Evolutionary conservation across 345 rosid species (phyloP), one percentile per base, ranked within the genome.

Genomic region (Crucihimalaya himalaica): DNA sequence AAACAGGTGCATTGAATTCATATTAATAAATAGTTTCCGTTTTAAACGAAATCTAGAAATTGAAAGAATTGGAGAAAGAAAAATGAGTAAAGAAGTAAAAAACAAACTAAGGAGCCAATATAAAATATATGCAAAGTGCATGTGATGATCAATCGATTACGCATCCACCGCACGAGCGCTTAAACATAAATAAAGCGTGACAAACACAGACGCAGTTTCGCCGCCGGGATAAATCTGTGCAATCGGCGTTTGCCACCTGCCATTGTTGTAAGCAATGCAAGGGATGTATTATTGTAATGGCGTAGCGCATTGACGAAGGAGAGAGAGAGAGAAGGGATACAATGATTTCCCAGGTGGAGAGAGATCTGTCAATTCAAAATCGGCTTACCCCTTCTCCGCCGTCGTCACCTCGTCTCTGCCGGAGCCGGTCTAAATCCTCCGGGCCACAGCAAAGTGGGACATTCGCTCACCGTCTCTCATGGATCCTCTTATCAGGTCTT

Each of bases 321-420:
- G 68, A 54, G 70, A 16, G 50, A 8, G 74, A 51, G 43, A 18
- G 51, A 8, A 50, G 34, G 46, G 65, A 63, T 54, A 43, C 23
- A 29, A 47, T 73, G 77, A 64, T 64, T 56, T 34, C 71, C 58
- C 77, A 47, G 42, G 72, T 57, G 65, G 77, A 65, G 66, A 55
- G 57, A 64, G 77, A 73, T 73, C 77, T 59, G 29, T 16, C 65
- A 45, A 32, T 63, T 73, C 55, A 83, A 73, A 88, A 35, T 55
- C 81, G 97, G 69, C 86, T 57, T 13, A 80, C 89, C 3, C 96
- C 97, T 0, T 92, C 99, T 20, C 97, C 99, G 9, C 97, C 93
- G 23, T 68, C 86, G 18, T 89, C 97, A 20, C 97, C 97, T 35
- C 84, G 79, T 46, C 92, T 90, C 89, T 13, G 86, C 34, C 91